Evolutionary conservation across 192 early-diverging fungal genomes (phyloP), one percentile per base, ranked within the genome.

Genomic region (Pilaira anomala): DNA sequence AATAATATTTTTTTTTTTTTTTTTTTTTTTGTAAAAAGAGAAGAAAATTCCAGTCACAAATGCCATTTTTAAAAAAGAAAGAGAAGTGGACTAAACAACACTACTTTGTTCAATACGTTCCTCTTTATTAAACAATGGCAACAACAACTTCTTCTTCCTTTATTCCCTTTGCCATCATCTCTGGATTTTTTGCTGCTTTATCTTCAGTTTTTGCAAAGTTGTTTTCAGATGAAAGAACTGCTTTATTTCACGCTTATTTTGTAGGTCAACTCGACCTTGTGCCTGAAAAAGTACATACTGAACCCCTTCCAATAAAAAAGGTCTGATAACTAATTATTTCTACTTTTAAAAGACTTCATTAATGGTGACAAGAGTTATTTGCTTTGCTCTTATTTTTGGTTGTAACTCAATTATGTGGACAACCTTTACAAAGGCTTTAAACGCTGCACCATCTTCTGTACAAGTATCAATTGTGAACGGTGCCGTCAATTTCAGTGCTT

Each of bases 371-470:
- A 80, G 89, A 24, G 60, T 62, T 11, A 49, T 72, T 9, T 85
- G 85, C 58, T 77, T 91, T 57, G 72, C 55, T 3, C 67, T 82
- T 45, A 84, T 90, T n/a, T 80, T 87, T 25, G 71, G 75, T 13
- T 87, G 85, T 48, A 94, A 94, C 63, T 82, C 87, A 3, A 57
- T 85, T 54, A 96, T 96, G 94, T 96, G 94, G 94, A 84, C 84
- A 2, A 73, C 85, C 2, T 93, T 94, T 62, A 92, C 94, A 45
- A 91, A 90, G 57, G 91, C 92, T 5, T 76, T 96, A 29, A 86
- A 82, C 52, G 76, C 76, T 41, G 85, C 92, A 18, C 73, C 82
- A 36, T 90, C 91, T 14, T 90, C 93, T 3, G 72, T 86, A 2
- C 83, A 87, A 22, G 91, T 93, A 7, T 89, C 88, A 13, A 80